Conservation (phyloP, 2,329 filamentous ascomycete genomes). For the Diaporthe longicolla region DNA sequence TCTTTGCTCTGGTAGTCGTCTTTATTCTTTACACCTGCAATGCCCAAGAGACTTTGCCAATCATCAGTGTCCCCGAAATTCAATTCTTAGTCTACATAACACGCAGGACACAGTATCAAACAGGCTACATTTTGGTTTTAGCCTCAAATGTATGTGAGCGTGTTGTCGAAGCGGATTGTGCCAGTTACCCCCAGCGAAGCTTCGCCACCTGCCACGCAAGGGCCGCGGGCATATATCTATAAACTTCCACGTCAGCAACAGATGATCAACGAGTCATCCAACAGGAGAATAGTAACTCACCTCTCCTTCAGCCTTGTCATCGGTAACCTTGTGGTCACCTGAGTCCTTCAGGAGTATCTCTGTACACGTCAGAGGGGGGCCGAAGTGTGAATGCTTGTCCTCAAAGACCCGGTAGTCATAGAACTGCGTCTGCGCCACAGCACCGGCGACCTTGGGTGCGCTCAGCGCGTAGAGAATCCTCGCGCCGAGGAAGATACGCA, state of each 20-base stretch:
- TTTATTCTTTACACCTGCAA: neutral
- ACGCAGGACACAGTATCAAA: neutral
- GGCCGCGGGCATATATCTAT: slow-evolving; percentile 79
- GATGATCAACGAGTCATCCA: neutral
- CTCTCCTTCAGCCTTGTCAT: slow-evolving; percentile 73
- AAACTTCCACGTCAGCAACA: slow-evolving; percentile 40
- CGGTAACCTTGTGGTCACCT: slow-evolving; percentile 71
- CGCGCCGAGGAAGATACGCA: slow-evolving; percentile 85
- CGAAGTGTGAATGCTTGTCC: slow-evolving; percentile 77
- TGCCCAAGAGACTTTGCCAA: neutral
- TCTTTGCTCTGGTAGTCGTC: slow-evolving; percentile 8
- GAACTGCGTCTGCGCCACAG: slow-evolving; percentile 87
- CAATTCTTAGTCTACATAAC: slow-evolving; percentile 21
- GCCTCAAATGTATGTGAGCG: slow-evolving; percentile 69
- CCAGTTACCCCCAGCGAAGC: slow-evolving; percentile 74
- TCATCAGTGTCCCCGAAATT: neutral
- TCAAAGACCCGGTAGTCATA: slow-evolving; percentile 83
- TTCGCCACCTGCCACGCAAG: slow-evolving; percentile 79
- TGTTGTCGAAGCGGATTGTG: slow-evolving; percentile 79
- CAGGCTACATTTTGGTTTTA: neutral
- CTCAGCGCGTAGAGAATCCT: slow-evolving; percentile 89
- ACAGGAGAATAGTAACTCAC: slow-evolving; percentile 60
- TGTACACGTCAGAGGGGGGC: slow-evolving; percentile 82
- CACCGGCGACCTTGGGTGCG: slow-evolving; percentile 86
- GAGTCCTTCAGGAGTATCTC: slow-evolving; percentile 82